A percentile compares a stretch with the other conserved stretches of the same genome.
These are phyloP conservation scores for Alternaria incomplexa DNA, from an alignment of 2,329 filamentous ascomycete species.

Conservation along the genomic window DNA sequence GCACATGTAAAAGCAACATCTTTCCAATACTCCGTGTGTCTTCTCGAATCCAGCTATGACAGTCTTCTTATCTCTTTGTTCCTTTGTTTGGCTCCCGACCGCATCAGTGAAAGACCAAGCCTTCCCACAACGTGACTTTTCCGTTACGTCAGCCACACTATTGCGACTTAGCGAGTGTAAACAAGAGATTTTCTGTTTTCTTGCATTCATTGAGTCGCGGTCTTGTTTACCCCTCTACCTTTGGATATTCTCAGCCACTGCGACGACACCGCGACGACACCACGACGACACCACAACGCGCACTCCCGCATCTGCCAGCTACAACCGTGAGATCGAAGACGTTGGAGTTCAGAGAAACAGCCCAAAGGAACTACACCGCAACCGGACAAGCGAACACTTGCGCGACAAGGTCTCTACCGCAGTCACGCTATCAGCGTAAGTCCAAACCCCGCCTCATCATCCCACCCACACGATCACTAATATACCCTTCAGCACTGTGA, in stretches of 20 bases:
- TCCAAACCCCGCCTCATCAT: not conserved
- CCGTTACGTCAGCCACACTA: not conserved
- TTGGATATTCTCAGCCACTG: not conserved
- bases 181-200: not conserved
- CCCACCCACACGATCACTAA: not conserved
- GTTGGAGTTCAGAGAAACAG: not conserved
- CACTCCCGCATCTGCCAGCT: not conserved
- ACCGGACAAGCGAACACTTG: not conserved
- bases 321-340: not conserved
- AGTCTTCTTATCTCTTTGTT: not conserved
- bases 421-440: not conserved
- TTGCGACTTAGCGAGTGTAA: not conserved
- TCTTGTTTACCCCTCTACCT: not conserved
- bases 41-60: not conserved
- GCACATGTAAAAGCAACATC: not conserved
- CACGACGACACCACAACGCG: not conserved
- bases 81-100: not conserved
- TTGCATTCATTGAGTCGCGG: not conserved
- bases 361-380: not conserved
- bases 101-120: not conserved
- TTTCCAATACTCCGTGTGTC: not conserved
- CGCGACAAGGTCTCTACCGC: not conserved
- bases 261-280: not conserved
- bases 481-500: not conserved
- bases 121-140: not conserved